phyloP scores from a whole-genome alignment of 306 rosid genomes.

The Dryas drummondii region DNA sequence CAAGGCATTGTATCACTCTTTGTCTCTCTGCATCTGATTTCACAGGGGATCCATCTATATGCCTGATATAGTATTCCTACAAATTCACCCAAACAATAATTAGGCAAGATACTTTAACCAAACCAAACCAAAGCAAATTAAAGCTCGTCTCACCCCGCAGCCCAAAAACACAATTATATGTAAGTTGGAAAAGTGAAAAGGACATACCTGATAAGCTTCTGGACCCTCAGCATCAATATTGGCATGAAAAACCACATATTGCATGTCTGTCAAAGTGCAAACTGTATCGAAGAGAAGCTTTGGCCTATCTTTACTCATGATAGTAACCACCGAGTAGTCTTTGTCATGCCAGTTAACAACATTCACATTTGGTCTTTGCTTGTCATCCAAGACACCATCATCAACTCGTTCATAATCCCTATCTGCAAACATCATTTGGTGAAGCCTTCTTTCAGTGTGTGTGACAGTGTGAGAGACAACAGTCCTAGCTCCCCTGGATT shows the following conservation, averaged over 20 bases:
- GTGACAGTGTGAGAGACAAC: constrained; percentile 66
- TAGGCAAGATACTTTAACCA: constrained; percentile 7
- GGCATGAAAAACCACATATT: constrained; percentile 91
- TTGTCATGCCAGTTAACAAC: constrained; percentile 83
- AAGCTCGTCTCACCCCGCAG: constrained; percentile 9
- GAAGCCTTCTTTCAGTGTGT: constrained; percentile 88
- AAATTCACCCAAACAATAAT: constrained; percentile 29
- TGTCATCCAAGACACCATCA: constrained; percentile 49
- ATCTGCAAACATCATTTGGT: constrained; percentile 97
- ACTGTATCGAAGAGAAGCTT: constrained; percentile 93
- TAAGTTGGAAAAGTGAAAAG: constrained; percentile 15
- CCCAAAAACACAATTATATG: not conserved
- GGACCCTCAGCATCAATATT: constrained; percentile 83
- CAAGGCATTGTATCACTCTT: constrained; percentile 88
- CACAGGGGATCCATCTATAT: constrained; percentile 92
- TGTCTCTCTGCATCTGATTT: constrained; percentile 97
- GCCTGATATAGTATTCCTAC: constrained; percentile 90
- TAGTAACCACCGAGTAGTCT: constrained; percentile 82
- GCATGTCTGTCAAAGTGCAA: constrained; percentile 96
- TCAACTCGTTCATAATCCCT: constrained; percentile 71
- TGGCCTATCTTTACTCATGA: constrained; percentile 76
- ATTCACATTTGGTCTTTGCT: constrained; percentile 75
- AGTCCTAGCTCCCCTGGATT: constrained; percentile 64
- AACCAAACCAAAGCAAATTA: constrained; percentile 4
- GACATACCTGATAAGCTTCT: constrained; percentile 79